Base-by-base conservation (phyloP, 1,284 basidiomycete genomes). In the Phlebopus sp. region DNA sequence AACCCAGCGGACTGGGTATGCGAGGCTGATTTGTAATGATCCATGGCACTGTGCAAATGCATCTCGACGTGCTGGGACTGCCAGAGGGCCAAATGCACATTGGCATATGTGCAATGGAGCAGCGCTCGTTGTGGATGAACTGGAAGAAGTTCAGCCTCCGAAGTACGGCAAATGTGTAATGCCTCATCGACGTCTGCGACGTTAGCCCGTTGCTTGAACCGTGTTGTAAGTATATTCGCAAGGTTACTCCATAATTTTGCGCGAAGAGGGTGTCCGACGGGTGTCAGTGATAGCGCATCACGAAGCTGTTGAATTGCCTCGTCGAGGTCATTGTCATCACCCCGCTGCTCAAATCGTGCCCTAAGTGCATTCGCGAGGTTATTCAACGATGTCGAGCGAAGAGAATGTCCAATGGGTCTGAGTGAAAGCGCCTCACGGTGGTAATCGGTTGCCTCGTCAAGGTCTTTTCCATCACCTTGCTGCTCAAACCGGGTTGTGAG, bases 241-340 rank as follows among this genome's bases (percentile, higher is more conserved):
- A 18, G 15, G 36, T 19, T 32, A 15, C 8, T 32, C 4, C 3
- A 32, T 4, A 8, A 11, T 3, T 4, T 32, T 32, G 31, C 2
- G 31, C 31, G 10, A 32, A 3, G 4, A 4, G 21, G 21, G 21
- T 23, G 21, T 4, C 21, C 21, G 21, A 23, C 6, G 21, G 21
- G 21, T 23, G 4, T 23, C 4, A 23, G 21, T 6, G 21, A 23
- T 6, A 23, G 21, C 6, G 21, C 21, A 23, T 29, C 44, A 27
- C 29, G 27, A 5, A 27, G 15, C 30, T 47, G 4, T 18, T 44
- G 21, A 29, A 52, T 42, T 18, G 55, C 49, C 29, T 35, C 21
- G 27, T 55, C 40, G 7, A 55, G 19, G 25, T 48, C 36, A 6
- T 13, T 13, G 4, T 14, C 10, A 3, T 48, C 36, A 2, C 11